Evolutionary conservation across 805 yeast species (phyloP), one percentile per base, ranked within the genome.

Genomic region (Yarrowia keelungensis): DNA sequence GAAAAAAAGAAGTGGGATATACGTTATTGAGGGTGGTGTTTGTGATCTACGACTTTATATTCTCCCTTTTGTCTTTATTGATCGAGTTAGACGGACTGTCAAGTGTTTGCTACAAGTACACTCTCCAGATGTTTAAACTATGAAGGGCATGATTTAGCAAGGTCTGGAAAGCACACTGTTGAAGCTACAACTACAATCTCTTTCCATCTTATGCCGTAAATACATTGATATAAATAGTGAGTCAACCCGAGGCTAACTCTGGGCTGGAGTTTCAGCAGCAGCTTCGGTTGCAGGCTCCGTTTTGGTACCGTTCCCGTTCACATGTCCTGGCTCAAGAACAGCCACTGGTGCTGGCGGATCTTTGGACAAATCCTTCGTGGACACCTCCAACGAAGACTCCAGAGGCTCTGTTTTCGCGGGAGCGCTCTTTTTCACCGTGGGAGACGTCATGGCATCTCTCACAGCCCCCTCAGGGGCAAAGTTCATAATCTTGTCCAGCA

Each of bases 401-500:
- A 35, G 12, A 2, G 56, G 42, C 10, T 53, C 45, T 5, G 32
- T 26, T 26, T 26, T 26, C 32, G 32, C 32, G 32, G 32, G 32
- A 3, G 32, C 7, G 32, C 32, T 26, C 16, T 38, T 39, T n/a
- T 53, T 53, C 19, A 39, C 45, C 12, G 38, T 26, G 9, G 51
- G 9, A 14, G 53, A 32, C n/a, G 11, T 15, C 12, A 49, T 49
- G 3, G 38, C 53, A 3, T 49, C 53, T 15, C 53, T 16, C 19
- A 49, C 59, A 8, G 59, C 16, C 8, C 59, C 59, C 11, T 53
- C 59, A 0, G 59, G 43, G 8, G 59, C 59, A 22, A 14, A 53
- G 35, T 19, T 14, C 59, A 59, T 45, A 16, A 59, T 45, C 8
- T 59, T 45, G 16, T 79, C 79, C 26, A 80, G 68, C 22, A 77